Conservation (phyloP, 768 basidiomycete species). For the Lactarius indigo region DNA sequence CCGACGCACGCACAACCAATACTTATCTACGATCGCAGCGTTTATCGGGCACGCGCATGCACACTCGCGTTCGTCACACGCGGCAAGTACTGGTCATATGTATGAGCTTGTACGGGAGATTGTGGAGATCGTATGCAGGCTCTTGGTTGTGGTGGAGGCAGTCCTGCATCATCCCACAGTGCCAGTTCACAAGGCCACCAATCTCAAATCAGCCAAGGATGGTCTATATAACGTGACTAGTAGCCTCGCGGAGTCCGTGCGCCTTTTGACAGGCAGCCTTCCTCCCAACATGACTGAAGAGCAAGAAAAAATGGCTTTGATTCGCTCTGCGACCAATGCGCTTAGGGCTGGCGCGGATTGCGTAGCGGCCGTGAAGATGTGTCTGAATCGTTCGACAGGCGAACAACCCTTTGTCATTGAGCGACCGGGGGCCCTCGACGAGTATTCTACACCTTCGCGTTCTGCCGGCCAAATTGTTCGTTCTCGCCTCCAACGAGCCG, state of each 20-base stretch:
- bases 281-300: conserved; percentile 62
- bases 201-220: conserved; percentile 70
- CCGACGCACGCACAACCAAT: conserved; percentile 81
- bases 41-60: conserved; percentile 97
- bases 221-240: conserved; percentile 81
- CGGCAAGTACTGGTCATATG: conserved; percentile 88
- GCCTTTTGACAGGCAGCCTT: conserved; percentile 59
- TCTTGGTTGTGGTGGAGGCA: conserved; percentile 87
- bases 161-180: conserved; percentile 77
- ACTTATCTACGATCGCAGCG: conserved; percentile 91
- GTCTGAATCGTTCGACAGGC: conserved; percentile 59
- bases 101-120: conserved; percentile 95
- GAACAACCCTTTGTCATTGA: conserved; percentile 65
- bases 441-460: conserved; percentile 42
- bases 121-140: conserved; percentile 88
- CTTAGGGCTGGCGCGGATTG: conserved; percentile 88
- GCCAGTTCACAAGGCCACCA: conserved; percentile 55
- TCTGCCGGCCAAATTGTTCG: conserved; percentile 39
- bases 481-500: conserved; percentile 34
- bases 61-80: conserved; percentile 85
- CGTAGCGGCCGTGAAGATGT: conserved; percentile 79
- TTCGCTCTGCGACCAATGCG: conserved; percentile 85
- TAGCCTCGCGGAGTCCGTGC: conserved; percentile 83
- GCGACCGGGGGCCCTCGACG: conserved; percentile 49
- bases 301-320: conserved; percentile 69